Evolutionary conservation across 1,284 basidiomycete species (phyloP), one percentile per base, ranked within the genome.

Genomic region (Takashimella tepidaria): DNA sequence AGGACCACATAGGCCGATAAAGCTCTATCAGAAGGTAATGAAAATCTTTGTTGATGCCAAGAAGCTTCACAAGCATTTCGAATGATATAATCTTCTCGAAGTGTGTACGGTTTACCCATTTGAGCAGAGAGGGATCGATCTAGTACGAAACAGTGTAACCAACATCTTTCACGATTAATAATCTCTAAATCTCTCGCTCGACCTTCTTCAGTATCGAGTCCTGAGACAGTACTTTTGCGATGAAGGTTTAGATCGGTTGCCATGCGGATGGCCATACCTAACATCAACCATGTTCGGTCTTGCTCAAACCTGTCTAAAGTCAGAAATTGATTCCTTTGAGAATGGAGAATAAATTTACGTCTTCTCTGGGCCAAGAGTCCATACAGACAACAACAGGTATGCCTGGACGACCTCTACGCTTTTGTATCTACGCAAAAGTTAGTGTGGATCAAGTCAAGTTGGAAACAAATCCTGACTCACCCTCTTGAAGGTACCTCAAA

Each of bases 181-280:
- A 96, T 86, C 77, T 77, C 73, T 1, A 74, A 56, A 58, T 77
- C 74, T 8, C 74, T 53, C 24, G 71, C 67, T 21, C 66, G 61
- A 2, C 72, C 87, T 67, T 91, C 89, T 16, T 84, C 78, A 0
- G 86, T 85, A 59, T 88, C 84, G n/a, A 82, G 78, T 53, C 83
- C 83, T 2, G 79, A 78, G 25, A 83, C 78, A 3, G 85, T 78
- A 3, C 87, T 88, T 72, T 96, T 93, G 55, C 95, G 85, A 71
- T 97, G 92, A 49, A 98, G 76, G 71, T 98, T 98, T 47, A 98
- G 79, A 74, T 98, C 95, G 16, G 89, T 95, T 4, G 89, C 95
- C 88, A 97, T 93, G 55, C 92, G 75, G 44, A 79, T 76, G 0
- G 78, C 79, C 53, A 79, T 73, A 26, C 89, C 89, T 24, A 93